Conservation (phyloP, 495 filamentous ascomycete genomes). For the Hamigera avellanea region DNA sequence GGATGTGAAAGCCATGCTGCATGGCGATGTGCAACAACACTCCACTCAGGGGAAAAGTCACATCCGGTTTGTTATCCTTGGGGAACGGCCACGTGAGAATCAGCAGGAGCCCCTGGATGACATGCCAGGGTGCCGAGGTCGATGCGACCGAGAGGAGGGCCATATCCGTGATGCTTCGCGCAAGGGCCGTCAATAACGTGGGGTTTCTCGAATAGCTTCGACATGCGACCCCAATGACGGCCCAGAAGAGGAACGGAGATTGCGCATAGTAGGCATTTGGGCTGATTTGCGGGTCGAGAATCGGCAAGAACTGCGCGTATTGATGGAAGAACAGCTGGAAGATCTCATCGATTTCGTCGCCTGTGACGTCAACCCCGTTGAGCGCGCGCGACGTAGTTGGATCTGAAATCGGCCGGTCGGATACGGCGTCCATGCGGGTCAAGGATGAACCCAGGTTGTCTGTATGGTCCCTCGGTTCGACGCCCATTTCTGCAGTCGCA, state of each 20-base stretch:
- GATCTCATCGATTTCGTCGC: constrained; percentile 25
- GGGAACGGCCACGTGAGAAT: constrained; percentile 41
- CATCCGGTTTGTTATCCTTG: constrained; percentile 29
- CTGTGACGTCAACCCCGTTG: constrained; percentile 16
- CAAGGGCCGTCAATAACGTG: constrained; percentile 27
- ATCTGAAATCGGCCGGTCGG: constrained; percentile 4
- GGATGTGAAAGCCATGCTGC: constrained; percentile 39
- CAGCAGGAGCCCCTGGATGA: constrained; percentile 36
- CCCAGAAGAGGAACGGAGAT: constrained; percentile 41
- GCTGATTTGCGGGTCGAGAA: constrained; percentile 24
- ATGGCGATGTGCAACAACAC: constrained; percentile 35
- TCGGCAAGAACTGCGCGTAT: constrained; percentile 34
- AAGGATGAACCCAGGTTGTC: constrained; percentile 1
- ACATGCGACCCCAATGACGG: constrained; percentile 29
- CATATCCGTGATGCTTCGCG: constrained; percentile 30
- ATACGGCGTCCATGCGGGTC: constrained; percentile 1
- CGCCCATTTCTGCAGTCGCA: constrained; percentile 20
- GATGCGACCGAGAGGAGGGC: constrained; percentile 29
- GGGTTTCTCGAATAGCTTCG: constrained; percentile 28
- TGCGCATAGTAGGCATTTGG: constrained; percentile 33
- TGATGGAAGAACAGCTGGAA: constrained; percentile 33
- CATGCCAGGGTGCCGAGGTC: constrained; percentile 28
- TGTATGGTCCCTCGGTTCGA: neutral
- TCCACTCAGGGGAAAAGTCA: constrained; percentile 29
- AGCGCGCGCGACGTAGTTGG: constrained; percentile 17